Base-by-base conservation (phyloP, 2,329 filamentous ascomycete species). In the Rhynchosporium graminicola region DNA sequence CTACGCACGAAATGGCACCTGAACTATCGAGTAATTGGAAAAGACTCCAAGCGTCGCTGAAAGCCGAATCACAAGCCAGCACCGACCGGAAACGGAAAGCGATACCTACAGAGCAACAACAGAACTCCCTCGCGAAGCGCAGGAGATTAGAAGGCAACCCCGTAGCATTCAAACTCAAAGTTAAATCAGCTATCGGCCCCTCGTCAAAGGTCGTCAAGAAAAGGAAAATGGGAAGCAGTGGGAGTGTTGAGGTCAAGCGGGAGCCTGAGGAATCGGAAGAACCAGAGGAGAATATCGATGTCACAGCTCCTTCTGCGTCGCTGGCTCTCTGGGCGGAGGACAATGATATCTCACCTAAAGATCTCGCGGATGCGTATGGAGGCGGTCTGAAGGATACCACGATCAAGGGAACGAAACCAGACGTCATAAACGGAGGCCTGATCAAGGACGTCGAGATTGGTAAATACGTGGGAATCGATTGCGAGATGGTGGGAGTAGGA, bases 401-500 rank as follows among this genome's bases (percentile, higher is more conserved):
- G 64, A 76, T 85, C 33, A 75, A 76, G 15, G 70, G 73, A 33
- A 75, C 79, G 10, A 75, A 74, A 29, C 76, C 81, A 45, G 80
- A 82, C 56, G 82, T 80, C 50, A 78, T 87, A 65, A 91, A 91
- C 71, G 82, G 85, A 50, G 89, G 89, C 0, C 78, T 86, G 3
- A 82, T 84, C 1, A 75, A 79, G 29, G 84, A 82, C 5, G 77
- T 89, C 42, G 85, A 92, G 59, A 79, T 93, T 26, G 95, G 94
- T 57, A 96, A 95, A 81, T 99, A 96, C 75, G 79, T 99, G 47
- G 90, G 91, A 26, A 85, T 99, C 52, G 95, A 99, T 79, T 99
- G 95, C 76, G 95, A 99, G 78, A 99, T 99, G 95, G 95, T 99
- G 31, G 95, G 94, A 54, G 86, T 96, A 12, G 90, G 89, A 0